phyloP scores from a whole-genome alignment of 2,329 filamentous ascomycete genomes.

The Fusarium ramigenum region DNA sequence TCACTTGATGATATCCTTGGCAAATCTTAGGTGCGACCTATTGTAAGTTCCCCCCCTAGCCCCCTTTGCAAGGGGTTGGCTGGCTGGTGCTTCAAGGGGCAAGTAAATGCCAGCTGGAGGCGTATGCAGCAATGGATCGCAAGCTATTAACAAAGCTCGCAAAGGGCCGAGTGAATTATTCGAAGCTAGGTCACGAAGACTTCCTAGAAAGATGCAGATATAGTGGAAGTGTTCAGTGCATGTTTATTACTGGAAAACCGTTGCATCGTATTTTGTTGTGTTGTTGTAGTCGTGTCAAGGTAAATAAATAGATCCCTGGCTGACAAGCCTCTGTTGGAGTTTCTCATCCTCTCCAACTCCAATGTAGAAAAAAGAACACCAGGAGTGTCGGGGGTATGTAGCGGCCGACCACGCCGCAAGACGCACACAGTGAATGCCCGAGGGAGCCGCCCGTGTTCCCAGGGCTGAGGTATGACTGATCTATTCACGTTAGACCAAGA shows the following conservation, averaged over 20 bases:
- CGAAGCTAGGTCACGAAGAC: background rate
- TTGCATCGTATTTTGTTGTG: background rate
- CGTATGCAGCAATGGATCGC: constrained; percentile 8
- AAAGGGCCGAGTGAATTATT: background rate
- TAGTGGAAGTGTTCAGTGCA: background rate
- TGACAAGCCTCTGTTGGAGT: constrained; percentile 23
- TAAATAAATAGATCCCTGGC: constrained; percentile 4
- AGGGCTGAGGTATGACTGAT: constrained; percentile 24
- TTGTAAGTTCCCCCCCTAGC: constrained; percentile 30
- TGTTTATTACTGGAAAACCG: background rate
- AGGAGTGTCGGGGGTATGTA: constrained; percentile 26
- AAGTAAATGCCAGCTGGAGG: constrained; percentile 36
- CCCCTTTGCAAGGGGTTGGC: constrained; percentile 37
- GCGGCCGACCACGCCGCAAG: constrained; percentile 24
- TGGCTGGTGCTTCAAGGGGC: constrained; percentile 34
- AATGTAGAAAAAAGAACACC: background rate
- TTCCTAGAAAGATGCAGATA: background rate
- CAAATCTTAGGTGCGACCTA: constrained; percentile 30
- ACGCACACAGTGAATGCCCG: constrained; percentile 22
- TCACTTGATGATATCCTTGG: constrained; percentile 21
- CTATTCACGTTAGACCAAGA: background rate
- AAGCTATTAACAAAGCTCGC: constrained; percentile 14
- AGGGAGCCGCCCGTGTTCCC: constrained; percentile 27
- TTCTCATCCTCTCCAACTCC: constrained; percentile 2
- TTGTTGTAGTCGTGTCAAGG: background rate